Conservation (phyloP, 495 filamentous ascomycete species). For the Neurospora africana region DNA sequence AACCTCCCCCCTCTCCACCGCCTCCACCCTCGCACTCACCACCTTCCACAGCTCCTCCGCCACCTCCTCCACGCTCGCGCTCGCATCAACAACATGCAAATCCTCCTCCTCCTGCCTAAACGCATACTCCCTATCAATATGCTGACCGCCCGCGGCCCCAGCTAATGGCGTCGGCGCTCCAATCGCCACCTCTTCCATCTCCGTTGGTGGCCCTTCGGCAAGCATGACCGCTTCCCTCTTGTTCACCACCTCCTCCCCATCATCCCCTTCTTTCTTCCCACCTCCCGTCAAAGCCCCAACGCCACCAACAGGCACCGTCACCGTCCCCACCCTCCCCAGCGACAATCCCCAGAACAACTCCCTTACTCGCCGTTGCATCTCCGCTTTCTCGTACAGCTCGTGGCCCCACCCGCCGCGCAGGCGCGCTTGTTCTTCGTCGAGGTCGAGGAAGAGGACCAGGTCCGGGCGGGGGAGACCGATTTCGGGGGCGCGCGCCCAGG, state of each 20-base stretch:
- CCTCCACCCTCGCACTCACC: slow-evolving; percentile 34
- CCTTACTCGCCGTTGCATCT: slow-evolving; percentile 73
- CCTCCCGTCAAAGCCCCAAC: slow-evolving; percentile 1
- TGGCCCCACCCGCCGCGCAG: slow-evolving; percentile 73
- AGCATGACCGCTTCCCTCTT: neutral
- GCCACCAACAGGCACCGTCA: slow-evolving; percentile 3
- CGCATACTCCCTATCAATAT: slow-evolving; percentile 21
- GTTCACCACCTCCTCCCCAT: neutral
- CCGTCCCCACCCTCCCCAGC: slow-evolving; percentile 32
- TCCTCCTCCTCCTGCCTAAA: slow-evolving; percentile 43
- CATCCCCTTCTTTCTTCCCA: neutral
- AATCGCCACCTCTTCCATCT: slow-evolving; percentile 14
- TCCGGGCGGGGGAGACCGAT: slow-evolving; percentile 82
- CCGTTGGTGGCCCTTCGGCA: neutral
- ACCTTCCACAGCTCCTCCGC: slow-evolving; percentile 39
- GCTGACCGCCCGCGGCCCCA: slow-evolving; percentile 1
- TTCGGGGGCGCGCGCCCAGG: slow-evolving; percentile 76
- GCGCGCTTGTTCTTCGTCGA: slow-evolving; percentile 61
- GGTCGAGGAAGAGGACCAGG: slow-evolving; percentile 73
- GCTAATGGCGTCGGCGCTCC: slow-evolving; percentile 11
- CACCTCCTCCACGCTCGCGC: slow-evolving; percentile 38
- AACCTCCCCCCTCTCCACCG: slow-evolving; percentile 36
- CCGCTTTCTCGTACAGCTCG: slow-evolving; percentile 78
- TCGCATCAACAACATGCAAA: slow-evolving; percentile 46
- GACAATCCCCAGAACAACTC: slow-evolving; percentile 54